These are phyloP conservation scores for Pterocarpus macrocarpus DNA, from an alignment of 306 rosid species.

Conservation along the genomic window DNA sequence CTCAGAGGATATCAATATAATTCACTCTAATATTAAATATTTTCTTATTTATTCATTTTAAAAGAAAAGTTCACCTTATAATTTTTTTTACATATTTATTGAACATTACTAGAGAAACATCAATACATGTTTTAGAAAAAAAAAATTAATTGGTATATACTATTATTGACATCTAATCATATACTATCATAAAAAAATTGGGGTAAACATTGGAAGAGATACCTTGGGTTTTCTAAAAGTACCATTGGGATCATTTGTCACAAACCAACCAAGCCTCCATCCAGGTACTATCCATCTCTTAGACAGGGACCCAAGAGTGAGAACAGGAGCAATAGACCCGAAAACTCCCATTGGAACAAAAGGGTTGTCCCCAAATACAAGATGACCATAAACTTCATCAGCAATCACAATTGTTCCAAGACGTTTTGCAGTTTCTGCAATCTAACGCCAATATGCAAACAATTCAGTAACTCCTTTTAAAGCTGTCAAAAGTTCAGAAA, in stretches of 20 bases:
- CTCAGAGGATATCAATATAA: no score
- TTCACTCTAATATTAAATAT: no score
- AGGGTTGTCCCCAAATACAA: conserved; percentile 81
- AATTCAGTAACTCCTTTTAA: conserved; percentile 21
- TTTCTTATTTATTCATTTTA: no score
- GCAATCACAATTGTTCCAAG: conserved; percentile 76
- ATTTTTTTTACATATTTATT: no score
- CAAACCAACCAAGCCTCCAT: conserved; percentile 99
- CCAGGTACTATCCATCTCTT: conserved; percentile 99
- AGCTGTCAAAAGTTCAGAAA: not conserved
- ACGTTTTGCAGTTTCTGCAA: conserved; percentile 79
- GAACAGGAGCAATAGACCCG: conserved; percentile 82
- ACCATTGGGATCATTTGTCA: conserved; percentile 82
- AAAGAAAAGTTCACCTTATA: no score
- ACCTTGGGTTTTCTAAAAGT: conserved; percentile 84
- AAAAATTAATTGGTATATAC: no score
- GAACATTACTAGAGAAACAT: no score
- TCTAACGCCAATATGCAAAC: conserved; percentile 55
- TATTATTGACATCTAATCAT: no score
- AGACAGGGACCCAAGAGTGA: conserved; percentile 92
- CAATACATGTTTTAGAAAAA: no score
- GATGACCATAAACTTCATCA: conserved; percentile 98
- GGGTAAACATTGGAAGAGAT: not conserved
- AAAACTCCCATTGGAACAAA: conserved; percentile 97
- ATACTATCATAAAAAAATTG: no score